A percentile compares a stretch with the other conserved stretches of the same genome.
phyloP scores from a whole-genome alignment of 2,329 filamentous ascomycete genomes.

The Alternaria burnsii region DNA sequence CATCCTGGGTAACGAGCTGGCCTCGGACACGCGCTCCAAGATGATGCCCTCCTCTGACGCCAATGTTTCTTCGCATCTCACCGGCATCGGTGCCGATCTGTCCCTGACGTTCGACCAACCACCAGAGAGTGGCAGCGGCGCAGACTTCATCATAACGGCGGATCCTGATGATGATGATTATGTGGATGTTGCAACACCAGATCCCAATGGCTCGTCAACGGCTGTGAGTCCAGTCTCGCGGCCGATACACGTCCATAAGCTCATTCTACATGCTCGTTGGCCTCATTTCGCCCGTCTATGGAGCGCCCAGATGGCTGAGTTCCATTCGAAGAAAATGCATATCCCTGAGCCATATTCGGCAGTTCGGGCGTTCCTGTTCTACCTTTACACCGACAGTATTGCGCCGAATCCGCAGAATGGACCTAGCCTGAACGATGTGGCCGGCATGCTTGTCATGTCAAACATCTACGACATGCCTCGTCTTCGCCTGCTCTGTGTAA shows the following conservation, averaged over 20 bases:
- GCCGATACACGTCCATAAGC: conserved; percentile 92
- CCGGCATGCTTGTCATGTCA: conserved; percentile 94
- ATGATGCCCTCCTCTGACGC: conserved; percentile 60
- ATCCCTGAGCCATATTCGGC: conserved; percentile 96
- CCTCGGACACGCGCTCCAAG: conserved; percentile 54
- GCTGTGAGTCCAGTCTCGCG: conserved; percentile 62
- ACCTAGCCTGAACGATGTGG: conserved; percentile 79
- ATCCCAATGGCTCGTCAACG: conserved; percentile 48
- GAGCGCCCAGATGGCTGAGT: conserved; percentile 94
- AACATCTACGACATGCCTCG: conserved; percentile 98
- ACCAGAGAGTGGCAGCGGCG: conserved; percentile 83
- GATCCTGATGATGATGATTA: conserved; percentile 77
- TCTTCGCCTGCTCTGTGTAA: conserved; percentile 87
- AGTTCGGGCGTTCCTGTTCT: conserved; percentile 93
- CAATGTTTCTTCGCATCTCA: conserved; percentile 61
- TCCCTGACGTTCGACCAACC: conserved; percentile 86
- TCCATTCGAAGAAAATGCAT: conserved; percentile 96
- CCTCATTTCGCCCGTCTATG: conserved; percentile 94
- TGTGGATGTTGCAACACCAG: conserved; percentile 63
- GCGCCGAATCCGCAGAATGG: conserved; percentile 55
- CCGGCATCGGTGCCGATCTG: conserved; percentile 82
- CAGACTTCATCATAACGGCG: conserved; percentile 91
- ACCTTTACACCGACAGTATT: conserved; percentile 96
- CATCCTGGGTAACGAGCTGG: conserved; percentile 80
- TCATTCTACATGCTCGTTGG: conserved; percentile 95